Evolutionary conservation across 164 flowering plant genomes (phyloP).

Genomic region (Dillenia turbinata): DNA sequence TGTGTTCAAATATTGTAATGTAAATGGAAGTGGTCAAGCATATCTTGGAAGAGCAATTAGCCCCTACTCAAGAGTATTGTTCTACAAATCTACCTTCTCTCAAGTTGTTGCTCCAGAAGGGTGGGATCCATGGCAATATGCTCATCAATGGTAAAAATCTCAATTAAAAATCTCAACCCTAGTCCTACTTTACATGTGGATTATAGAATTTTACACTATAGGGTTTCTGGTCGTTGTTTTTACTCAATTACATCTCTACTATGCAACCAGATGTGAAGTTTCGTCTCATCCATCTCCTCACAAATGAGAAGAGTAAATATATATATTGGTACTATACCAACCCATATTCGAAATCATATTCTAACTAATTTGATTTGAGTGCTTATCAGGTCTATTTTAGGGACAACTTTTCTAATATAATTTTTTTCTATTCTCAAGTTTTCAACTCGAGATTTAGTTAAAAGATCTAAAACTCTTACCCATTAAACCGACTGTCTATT

Average conservation of each 20-base stretch:
- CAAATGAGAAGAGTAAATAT: no score
- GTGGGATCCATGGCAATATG: neutral
- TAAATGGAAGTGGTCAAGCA: neutral
- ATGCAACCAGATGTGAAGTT: neutral
- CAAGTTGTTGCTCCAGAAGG: neutral
- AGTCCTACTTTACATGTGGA: neutral
- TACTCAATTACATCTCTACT: neutral
- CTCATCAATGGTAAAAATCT: neutral
- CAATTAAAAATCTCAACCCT: neutral
- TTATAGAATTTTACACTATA: no score
- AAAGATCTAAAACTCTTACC: no score
- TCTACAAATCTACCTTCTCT: neutral
- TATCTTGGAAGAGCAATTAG: conserved; percentile 4
- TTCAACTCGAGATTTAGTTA: no score
- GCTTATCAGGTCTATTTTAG: no score
- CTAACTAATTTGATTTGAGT: no score
- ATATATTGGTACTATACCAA: no score
- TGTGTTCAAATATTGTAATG: neutral
- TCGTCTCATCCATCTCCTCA: neutral
- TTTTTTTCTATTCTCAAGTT: no score
- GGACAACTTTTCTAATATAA: no score
- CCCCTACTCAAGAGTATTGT: conserved; percentile 4
- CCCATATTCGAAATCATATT: no score
- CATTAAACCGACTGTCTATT: no score
- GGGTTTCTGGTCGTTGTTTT: neutral